These are phyloP conservation scores for Fonsecaea pedrosoi DNA, from an alignment of 2,329 filamentous ascomycete species.

Conservation along the genomic window DNA sequence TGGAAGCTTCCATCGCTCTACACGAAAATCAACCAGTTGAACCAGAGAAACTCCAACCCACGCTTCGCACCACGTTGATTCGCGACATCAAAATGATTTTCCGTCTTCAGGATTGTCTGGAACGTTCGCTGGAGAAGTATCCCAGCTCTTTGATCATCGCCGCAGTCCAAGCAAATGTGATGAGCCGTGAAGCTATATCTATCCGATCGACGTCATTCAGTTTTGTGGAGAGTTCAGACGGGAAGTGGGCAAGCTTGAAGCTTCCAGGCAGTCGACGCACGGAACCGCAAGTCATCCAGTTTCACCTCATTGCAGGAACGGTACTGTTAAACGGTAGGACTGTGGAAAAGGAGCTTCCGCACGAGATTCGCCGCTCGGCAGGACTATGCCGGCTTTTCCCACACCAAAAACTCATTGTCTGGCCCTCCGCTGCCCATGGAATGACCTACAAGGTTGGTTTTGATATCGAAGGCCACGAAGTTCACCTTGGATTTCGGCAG, in stretches of 20 bases:
- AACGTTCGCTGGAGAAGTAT: slow-evolving; percentile 45
- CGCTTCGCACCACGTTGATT: slow-evolving; percentile 51
- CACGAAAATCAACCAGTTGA: slow-evolving; percentile 56
- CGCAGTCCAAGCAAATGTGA: slow-evolving; percentile 3
- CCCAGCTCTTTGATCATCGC: slow-evolving; percentile 12
- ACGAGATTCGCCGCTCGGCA: slow-evolving; percentile 54
- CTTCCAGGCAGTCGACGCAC: neutral
- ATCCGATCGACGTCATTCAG: neutral
- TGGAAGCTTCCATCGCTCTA: slow-evolving; percentile 52
- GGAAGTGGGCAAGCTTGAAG: slow-evolving; percentile 15
- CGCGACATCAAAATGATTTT: slow-evolving; percentile 57
- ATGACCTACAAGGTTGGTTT: slow-evolving; percentile 60
- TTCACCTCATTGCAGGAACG: slow-evolving; percentile 56
- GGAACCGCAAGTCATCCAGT: slow-evolving; percentile 49
- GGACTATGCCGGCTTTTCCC: slow-evolving; percentile 62
- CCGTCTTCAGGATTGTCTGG: slow-evolving; percentile 47
- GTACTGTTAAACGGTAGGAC: slow-evolving; percentile 58
- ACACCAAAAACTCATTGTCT: slow-evolving; percentile 58
- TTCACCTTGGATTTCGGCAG: slow-evolving; percentile 63
- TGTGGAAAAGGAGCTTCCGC: slow-evolving; percentile 59
- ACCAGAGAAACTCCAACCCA: slow-evolving; percentile 45
- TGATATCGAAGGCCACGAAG: slow-evolving; percentile 48
- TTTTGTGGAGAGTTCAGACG: slow-evolving; percentile 10
- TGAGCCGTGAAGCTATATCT: neutral
- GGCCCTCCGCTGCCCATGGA: slow-evolving; percentile 58